Percentiles rank a stretch among this genome's conserved stretches.
Conservation (phyloP, 768 basidiomycete species). For the Mycena rebaudengoi region DNA sequence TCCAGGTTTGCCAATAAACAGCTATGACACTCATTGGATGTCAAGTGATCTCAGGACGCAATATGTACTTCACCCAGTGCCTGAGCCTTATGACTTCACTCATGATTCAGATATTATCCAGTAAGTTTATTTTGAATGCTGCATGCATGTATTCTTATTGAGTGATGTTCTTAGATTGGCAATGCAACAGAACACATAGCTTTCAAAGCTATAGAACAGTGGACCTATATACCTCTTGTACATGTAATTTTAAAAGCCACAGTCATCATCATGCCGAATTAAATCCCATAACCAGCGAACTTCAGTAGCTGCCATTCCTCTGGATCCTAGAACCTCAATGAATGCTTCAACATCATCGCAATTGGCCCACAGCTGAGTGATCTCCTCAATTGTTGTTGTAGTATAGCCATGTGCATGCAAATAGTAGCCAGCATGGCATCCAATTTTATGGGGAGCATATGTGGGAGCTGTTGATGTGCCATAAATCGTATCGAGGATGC, state of each 20-base stretch:
- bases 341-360: not conserved
- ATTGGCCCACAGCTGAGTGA: not conserved
- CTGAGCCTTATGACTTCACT: conserved; percentile 23
- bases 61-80: not conserved
- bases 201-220: too few species aligned
- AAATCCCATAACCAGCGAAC: conserved; percentile 3
- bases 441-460: not conserved
- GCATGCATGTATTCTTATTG: too few species aligned
- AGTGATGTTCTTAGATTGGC: not conserved
- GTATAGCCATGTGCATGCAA: conserved; percentile 3
- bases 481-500: conserved; percentile 1
- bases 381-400: not conserved
- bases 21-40: conserved; percentile 27
- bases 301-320: conserved; percentile 8
- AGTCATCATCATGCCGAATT: conserved; percentile 4
- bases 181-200: too few species aligned
- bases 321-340: not conserved
- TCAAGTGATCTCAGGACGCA: not conserved
- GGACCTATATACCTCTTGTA: too few species aligned
- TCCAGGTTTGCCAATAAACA: conserved; percentile 22
- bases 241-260: not conserved
- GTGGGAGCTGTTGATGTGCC: not conserved
- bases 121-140: too few species aligned
- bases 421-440: not conserved
- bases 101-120: conserved; percentile 15